Percentiles rank a stretch among this genome's conserved stretches.
Conservation (phyloP, 805 yeast genomes). For the Pichia eremophila region DNA sequence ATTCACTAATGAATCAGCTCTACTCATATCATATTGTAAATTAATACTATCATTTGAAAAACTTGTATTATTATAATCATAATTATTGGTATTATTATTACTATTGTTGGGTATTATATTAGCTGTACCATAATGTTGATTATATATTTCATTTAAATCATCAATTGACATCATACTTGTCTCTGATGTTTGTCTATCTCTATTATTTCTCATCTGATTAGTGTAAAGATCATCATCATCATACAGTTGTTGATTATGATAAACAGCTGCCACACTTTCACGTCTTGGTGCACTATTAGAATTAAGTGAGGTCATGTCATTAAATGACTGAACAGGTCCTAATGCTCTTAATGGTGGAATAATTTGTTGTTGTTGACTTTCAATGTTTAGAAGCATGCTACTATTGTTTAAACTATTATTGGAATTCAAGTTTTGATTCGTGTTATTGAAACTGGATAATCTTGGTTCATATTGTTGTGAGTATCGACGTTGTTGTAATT, state of each 20-base stretch:
- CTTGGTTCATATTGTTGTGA: neutral
- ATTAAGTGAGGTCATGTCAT: slow-evolving; percentile 3
- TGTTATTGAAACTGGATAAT: neutral
- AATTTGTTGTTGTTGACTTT: slow-evolving; percentile 15
- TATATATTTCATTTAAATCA: neutral
- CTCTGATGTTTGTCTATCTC: neutral
- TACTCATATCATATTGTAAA: neutral
- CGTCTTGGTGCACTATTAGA: slow-evolving; percentile 15
- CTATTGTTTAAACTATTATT: neutral
- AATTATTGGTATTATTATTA: neutral
- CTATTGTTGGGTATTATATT: neutral
- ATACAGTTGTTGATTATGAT: neutral
- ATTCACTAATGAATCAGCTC: neutral
- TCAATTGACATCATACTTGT: neutral
- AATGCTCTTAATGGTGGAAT: slow-evolving; percentile 27
- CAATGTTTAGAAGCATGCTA: neutral
- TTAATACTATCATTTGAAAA: neutral
- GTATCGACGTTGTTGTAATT: slow-evolving; percentile 1
- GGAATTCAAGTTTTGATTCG: too few relatives aligned
- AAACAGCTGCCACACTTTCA: slow-evolving; percentile 25
- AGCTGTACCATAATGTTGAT: neutral
- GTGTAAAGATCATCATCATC: too few relatives aligned
- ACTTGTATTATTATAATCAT: neutral
- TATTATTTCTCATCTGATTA: neutral
- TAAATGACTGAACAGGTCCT: slow-evolving; percentile 20